Conservation (phyloP, 371 early-diverging fungal species). For the Lichtheimia ramosa region DNA sequence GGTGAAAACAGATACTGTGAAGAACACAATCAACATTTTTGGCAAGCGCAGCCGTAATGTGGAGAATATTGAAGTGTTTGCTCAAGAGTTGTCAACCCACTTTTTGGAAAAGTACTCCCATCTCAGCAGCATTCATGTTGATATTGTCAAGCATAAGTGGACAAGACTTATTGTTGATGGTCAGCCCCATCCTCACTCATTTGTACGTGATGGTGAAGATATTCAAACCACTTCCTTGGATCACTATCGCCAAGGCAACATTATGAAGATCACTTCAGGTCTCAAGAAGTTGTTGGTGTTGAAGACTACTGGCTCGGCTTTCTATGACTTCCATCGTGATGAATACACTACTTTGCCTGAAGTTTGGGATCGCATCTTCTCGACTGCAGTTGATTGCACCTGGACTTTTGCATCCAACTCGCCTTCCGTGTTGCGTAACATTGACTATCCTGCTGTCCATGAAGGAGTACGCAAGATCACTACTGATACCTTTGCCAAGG, state of each 20-base stretch:
- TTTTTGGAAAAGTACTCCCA: constrained; percentile 74
- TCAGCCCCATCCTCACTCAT: constrained; percentile 77
- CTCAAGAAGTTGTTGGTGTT: constrained; percentile 65
- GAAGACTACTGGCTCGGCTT: constrained; percentile 84
- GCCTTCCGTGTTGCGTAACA: constrained; percentile 31
- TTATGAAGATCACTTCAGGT: constrained; percentile 58
- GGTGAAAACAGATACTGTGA: constrained; percentile 58
- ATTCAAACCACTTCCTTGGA: constrained; percentile 62
- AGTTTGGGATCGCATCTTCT: constrained; percentile 80
- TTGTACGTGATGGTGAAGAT: constrained; percentile 79
- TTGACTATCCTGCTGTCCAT: constrained; percentile 62
- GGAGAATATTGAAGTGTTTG: constrained; percentile 76
- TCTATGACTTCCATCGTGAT: constrained; percentile 75
- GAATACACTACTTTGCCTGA: constrained; percentile 80
- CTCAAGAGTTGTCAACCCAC: constrained; percentile 67
- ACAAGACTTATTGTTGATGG: constrained; percentile 70
- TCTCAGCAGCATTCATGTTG: constrained; percentile 69
- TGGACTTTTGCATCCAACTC: constrained; percentile 62
- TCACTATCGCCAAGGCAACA: constrained; percentile 55
- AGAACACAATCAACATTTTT: constrained; percentile 80
- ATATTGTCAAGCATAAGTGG: constrained; percentile 78
- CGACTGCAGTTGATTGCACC: constrained; percentile 71
- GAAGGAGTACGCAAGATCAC: constrained; percentile 61
- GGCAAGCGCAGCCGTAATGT: constrained; percentile 75
- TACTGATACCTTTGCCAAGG: constrained; percentile 68